These are phyloP conservation scores for Lepidium aucheri DNA, from an alignment of 345 rosid genomes.

Conservation along the genomic window DNA sequence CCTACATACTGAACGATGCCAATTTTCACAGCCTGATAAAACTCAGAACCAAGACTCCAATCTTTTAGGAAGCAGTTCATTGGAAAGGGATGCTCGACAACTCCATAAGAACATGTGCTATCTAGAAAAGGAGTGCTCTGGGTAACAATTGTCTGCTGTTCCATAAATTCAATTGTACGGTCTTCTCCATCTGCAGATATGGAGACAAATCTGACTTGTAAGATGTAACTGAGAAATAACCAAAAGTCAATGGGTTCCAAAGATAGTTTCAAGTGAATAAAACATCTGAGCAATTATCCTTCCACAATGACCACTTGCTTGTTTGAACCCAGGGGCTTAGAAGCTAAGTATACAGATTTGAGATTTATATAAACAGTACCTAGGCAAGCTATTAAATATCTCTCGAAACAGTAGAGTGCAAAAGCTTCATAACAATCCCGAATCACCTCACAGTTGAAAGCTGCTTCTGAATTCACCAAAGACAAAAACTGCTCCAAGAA, in stretches of 20 bases:
- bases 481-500: constrained; percentile 70
- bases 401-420: constrained; percentile 96
- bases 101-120: constrained; percentile 72
- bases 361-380: constrained; percentile 39
- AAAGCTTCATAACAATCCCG: constrained; percentile 99
- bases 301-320: not conserved
- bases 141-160: constrained; percentile 56
- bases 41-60: constrained; percentile 88
- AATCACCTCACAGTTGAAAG: constrained; percentile 88
- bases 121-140: constrained; percentile 79
- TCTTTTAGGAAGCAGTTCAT: constrained; percentile 60
- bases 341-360: not conserved
- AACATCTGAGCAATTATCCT: not conserved
- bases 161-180: constrained; percentile 89
- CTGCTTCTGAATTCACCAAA: constrained; percentile 77
- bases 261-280: not conserved
- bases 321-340: not conserved
- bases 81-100: constrained; percentile 96
- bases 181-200: constrained; percentile 74
- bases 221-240: not conserved
- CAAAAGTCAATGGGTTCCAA: not conserved
- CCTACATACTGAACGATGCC: constrained; percentile 99
- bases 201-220: not conserved
- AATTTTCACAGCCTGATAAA: constrained; percentile 89
- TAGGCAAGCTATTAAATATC: constrained; percentile 96